phyloP scores from a whole-genome alignment of 176 grass and related monocot genomes.

The Eleusine indica region DNA sequence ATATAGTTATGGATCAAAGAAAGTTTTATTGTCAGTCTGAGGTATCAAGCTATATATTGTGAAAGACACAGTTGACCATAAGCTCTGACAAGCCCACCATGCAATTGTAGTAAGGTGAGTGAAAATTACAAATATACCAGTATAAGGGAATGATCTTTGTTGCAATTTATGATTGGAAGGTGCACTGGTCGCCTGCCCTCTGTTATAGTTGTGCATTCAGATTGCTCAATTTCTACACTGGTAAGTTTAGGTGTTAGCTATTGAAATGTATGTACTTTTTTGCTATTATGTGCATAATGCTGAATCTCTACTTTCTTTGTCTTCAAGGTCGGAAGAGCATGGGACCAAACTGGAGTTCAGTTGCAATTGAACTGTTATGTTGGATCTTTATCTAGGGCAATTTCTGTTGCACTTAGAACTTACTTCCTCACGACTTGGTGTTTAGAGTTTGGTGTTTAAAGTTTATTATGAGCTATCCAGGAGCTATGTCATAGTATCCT shows the following conservation, averaged over 20 bases:
- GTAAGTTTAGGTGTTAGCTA: neutral
- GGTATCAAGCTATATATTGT: too few species aligned
- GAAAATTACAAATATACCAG: neutral
- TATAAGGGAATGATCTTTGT: slow-evolving; percentile 1
- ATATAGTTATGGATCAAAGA: too few species aligned
- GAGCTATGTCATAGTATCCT: neutral
- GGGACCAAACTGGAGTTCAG: neutral
- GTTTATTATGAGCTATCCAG: neutral
- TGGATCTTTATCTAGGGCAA: neutral
- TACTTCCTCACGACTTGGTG: neutral
- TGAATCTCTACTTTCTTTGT: neutral
- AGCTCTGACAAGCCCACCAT: too few species aligned
- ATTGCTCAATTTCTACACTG: neutral
- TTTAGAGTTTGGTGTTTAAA: neutral
- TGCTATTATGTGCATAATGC: neutral
- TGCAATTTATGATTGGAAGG: neutral
- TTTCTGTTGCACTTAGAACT: slow-evolving; percentile 6
- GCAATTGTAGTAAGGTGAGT: too few species aligned
- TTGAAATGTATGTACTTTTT: neutral
- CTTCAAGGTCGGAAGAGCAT: neutral
- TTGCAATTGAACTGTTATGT: neutral
- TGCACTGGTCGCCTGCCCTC: neutral
- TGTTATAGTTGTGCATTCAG: neutral
- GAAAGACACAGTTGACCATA: too few species aligned
- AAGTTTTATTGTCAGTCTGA: too few species aligned